Evolutionary conservation across 2,329 filamentous ascomycete genomes (phyloP), one percentile per base, ranked within the genome.

Genomic region (Fusarium zealandicum): DNA sequence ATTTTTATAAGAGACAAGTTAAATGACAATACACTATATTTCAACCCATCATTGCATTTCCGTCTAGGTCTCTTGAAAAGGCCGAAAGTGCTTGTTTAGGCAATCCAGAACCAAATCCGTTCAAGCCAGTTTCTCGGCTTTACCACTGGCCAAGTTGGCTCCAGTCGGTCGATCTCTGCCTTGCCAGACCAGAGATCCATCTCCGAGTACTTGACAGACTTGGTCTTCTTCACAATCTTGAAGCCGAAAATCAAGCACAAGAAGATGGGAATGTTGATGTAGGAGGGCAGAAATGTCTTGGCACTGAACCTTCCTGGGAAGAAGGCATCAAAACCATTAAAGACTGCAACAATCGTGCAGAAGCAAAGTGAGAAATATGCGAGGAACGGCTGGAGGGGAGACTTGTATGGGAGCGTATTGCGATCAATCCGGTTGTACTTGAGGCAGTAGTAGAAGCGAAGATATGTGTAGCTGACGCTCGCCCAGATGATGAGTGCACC

Each of bases 191-290:
- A 58, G 2, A 58, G 17, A 20, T 58, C 55, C 55, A 58, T 58
- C 10, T 58, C 54, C 3, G 55, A 58, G 10, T 58, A 58, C n/a
- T 58, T 40, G 3, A 58, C 55, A 3, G 42, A 58, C 12, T 58
- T 54, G 0, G 55, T 45, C 42, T 45, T 45, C 16, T 45, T 45
- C 11, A 36, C 32, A 36, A 31, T 54, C 78, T 86, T 86, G 73
- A 82, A 45, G 1, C 42, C 42, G 16, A 45, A 27, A 66, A 86
- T 80, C 69, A 82, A 80, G 9, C 82, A 82, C 0, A 80, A 80
- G 54, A 85, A 82, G 60, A 82, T 90, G 14, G 85, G 87, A 49
- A 90, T 80, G 70, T 88, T 89, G 66, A 85, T 48, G 36, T 56
- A 59, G 33, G 42, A 31, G 5, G 42, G 42, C 14, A 45, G 18